Evolutionary conservation across 2,329 filamentous ascomycete species (phyloP).

Genomic region (Geoglossum cookeanum): DNA sequence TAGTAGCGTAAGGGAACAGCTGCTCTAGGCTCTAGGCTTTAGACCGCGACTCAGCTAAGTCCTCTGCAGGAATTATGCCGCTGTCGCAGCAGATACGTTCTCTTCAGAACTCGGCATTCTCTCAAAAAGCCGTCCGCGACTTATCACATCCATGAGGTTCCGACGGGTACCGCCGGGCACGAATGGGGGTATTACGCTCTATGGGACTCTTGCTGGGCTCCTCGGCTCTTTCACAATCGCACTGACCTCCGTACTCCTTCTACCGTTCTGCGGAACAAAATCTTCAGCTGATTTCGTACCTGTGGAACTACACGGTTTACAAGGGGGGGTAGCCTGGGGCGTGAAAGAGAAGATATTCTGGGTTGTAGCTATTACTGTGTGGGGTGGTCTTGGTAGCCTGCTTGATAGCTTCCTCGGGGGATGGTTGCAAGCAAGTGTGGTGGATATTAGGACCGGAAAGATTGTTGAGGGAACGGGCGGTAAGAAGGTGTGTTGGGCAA

Average conservation of each 20-base stretch:
- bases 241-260: slow-evolving; percentile 43
- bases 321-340: slow-evolving; percentile 32
- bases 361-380: slow-evolving; percentile 39
- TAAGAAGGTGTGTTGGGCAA: slow-evolving; percentile 24
- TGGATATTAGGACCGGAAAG: slow-evolving; percentile 66
- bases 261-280: slow-evolving; percentile 45
- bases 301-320: slow-evolving; percentile 13
- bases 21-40: not conserved
- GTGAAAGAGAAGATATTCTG: slow-evolving; percentile 31
- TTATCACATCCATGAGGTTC: slow-evolving; percentile 65
- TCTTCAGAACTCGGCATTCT: slow-evolving; percentile 90
- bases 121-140: slow-evolving; percentile 51
- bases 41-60: not conserved
- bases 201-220: slow-evolving; percentile 55
- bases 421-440: slow-evolving; percentile 66
- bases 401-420: slow-evolving; percentile 79
- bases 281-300: slow-evolving; percentile 9
- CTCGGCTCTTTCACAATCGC: slow-evolving; percentile 54
- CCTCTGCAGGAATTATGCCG: slow-evolving; percentile 53
- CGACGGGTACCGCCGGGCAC: slow-evolving; percentile 74
- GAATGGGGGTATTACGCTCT: slow-evolving; percentile 72
- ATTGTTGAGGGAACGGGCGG: slow-evolving; percentile 77
- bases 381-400: slow-evolving; percentile 63
- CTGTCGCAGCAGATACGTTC: slow-evolving; percentile 83
- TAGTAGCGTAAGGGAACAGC: slow-evolving; percentile 22